These are phyloP conservation scores for Hyphopichia fennica DNA, from an alignment of 1,139 yeast species.

Conservation along the genomic window DNA sequence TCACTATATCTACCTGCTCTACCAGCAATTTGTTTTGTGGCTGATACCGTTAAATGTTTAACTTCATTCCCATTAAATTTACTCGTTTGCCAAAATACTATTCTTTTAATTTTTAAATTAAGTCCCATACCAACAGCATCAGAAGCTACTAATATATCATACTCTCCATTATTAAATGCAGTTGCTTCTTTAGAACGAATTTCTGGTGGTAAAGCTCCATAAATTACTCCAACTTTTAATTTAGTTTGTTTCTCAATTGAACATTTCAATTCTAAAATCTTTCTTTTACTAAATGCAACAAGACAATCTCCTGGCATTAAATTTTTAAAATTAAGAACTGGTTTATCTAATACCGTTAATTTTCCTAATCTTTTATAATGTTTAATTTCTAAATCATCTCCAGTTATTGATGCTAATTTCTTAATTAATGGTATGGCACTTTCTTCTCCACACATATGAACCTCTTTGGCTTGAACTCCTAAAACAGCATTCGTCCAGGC, in stretches of 20 bases:
- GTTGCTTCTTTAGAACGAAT: slow-evolving; percentile 83
- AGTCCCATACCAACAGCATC: slow-evolving; percentile 99
- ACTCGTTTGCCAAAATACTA: slow-evolving; percentile 64
- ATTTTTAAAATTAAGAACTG: slow-evolving; percentile 30
- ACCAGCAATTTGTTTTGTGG: slow-evolving; percentile 91
- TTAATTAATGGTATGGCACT: slow-evolving; percentile 69
- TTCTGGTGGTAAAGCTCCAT: slow-evolving; percentile 96
- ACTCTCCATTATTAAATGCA: slow-evolving; percentile 71
- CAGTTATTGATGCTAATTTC: slow-evolving; percentile 62
- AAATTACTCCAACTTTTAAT: slow-evolving; percentile 80
- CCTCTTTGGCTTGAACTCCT: slow-evolving; percentile 82
- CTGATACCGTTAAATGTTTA: slow-evolving; percentile 55
- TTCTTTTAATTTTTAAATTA: slow-evolving; percentile 76
- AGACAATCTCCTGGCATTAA: slow-evolving; percentile 81
- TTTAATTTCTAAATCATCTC: slow-evolving; percentile 73
- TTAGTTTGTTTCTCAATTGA: slow-evolving; percentile 61
- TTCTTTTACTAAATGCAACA: slow-evolving; percentile 78
- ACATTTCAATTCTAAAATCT: slow-evolving; percentile 65
- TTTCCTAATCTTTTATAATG: slow-evolving; percentile 75
- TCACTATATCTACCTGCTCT: slow-evolving; percentile 81
- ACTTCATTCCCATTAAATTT: slow-evolving; percentile 71
- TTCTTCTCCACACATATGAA: slow-evolving; percentile 93
- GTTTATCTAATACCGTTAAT: slow-evolving; percentile 51
- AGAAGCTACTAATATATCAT: slow-evolving; percentile 83
- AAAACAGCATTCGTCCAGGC: slow-evolving; percentile 94